Evolutionary conservation across 805 yeast species (phyloP), one percentile per base, ranked within the genome.

Genomic region (Starmerella vitae): DNA sequence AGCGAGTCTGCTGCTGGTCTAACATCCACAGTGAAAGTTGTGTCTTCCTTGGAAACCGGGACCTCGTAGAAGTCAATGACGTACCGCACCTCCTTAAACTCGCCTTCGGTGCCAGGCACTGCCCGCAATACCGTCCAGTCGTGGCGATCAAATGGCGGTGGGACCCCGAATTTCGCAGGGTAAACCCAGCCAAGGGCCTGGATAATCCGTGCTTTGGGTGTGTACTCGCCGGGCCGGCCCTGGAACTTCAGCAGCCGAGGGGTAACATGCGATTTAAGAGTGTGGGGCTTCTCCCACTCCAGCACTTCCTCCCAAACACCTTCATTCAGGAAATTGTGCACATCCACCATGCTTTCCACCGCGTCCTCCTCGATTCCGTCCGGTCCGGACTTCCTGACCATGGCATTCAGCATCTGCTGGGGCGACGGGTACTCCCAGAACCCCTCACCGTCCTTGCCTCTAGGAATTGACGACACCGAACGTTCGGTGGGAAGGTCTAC

Each of bases 361-460:
- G 95, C 95, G 47, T 84, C 94, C 57, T 86, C 97, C 3, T 88
- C 93, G 38, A 88, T 72, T 33, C 82, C 79, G 10, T 39, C 44
- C 19, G 46, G 41, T 54, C 91, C 88, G 17, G 95, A 94, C 63
- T 91, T 91, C 47, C 88, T 74, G 20, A 85, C 64, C 97, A 91
- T 88, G 10, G 99, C 99, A 54, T 88, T 86, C 49, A 85, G 76
- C 99, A 91, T 91, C 58, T 91, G 99, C 61, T 91, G 98, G 1
- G 99, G 98, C 2, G 95, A 83, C 2, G 99, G 99, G 57, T 91
- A 91, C 61, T 91, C 98, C 99, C 99, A 91, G 34, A 77, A 74
- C 2, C 93, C 93, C 44, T 74, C 75, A 2, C 63, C 66, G 12
- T 57, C 55, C 21, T 66, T 71, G 21, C 97, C 97, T 46, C 83